phyloP scores from a whole-genome alignment of 202 grass and related monocot species.

The Digitaria exilis region DNA sequence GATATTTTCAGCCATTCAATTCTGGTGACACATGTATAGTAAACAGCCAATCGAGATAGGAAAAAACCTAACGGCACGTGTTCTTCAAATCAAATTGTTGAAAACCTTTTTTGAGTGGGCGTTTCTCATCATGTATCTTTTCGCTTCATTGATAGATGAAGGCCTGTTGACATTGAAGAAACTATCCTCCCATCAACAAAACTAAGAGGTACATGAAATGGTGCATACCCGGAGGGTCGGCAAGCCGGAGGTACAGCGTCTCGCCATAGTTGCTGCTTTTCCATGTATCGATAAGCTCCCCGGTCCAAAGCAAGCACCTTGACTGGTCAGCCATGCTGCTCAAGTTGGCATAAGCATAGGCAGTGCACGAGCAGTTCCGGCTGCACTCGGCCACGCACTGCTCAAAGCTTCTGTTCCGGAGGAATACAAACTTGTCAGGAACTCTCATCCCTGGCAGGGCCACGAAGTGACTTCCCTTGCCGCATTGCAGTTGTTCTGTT shows the following conservation, averaged over 20 bases:
- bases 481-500: slow-evolving; percentile 11
- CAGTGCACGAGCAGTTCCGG: slow-evolving; percentile 43
- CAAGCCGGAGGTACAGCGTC: slow-evolving; percentile 43
- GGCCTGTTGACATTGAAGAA: neutral
- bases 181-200: neutral
- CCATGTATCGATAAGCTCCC: slow-evolving; percentile 40
- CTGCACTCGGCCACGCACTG: slow-evolving; percentile 44
- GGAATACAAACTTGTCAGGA: slow-evolving; percentile 50
- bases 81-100: neutral
- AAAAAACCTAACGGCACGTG: neutral
- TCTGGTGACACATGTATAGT: neutral
- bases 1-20: neutral
- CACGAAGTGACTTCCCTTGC: slow-evolving; percentile 37
- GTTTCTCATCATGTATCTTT: neutral
- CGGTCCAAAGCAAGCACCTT: slow-evolving; percentile 56
- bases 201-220: neutral
- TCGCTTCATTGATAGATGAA: neutral
- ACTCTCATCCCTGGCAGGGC: slow-evolving; percentile 20
- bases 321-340: neutral
- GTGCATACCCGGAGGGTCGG: neutral
- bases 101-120: neutral
- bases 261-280: neutral
- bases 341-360: slow-evolving; percentile 49
- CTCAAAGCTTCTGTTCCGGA: slow-evolving; percentile 34
- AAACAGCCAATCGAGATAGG: neutral